These are phyloP conservation scores for Acaromyces ingoldii DNA, from an alignment of 1,284 basidiomycete genomes.

Conservation along the genomic window DNA sequence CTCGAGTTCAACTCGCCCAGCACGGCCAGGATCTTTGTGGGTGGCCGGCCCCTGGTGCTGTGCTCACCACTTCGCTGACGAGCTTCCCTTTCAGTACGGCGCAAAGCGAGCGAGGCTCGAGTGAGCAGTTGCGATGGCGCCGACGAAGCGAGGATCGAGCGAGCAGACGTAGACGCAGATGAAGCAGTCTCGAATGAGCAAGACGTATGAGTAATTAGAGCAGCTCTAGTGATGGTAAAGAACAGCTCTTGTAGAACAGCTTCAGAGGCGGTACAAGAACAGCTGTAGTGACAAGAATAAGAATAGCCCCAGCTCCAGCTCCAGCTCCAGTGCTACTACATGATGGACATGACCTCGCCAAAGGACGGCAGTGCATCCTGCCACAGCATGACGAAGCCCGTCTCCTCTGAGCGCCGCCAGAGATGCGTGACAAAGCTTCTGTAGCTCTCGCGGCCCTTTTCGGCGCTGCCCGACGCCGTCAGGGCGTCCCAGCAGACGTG, in stretches of 20 bases:
- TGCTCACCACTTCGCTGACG: neutral
- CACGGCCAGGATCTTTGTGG: constrained; percentile 8
- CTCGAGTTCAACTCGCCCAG: constrained; percentile 13
- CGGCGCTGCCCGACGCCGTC: neutral
- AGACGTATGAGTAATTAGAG: too few species aligned
- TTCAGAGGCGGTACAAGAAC: too few species aligned
- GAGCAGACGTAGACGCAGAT: too few species aligned
- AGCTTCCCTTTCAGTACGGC: neutral
- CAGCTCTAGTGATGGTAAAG: too few species aligned
- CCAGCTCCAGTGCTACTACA: too few species aligned
- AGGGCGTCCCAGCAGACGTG: neutral
- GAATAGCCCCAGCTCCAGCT: too few species aligned
- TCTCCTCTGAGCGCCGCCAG: neutral
- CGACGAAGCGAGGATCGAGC: too few species aligned
- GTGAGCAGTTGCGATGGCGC: too few species aligned
- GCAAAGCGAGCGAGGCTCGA: constrained; percentile 1
- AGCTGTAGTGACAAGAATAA: too few species aligned
- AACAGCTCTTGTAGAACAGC: too few species aligned
- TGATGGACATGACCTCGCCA: neutral
- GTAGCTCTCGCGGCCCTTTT: neutral
- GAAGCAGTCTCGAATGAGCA: too few species aligned
- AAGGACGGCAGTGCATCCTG: neutral
- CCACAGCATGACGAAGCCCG: neutral
- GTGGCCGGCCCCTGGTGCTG: neutral
- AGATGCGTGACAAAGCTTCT: neutral